These are phyloP conservation scores for Trichosporon faecale DNA, from an alignment of 1,284 basidiomycete species.

Conservation along the genomic window DNA sequence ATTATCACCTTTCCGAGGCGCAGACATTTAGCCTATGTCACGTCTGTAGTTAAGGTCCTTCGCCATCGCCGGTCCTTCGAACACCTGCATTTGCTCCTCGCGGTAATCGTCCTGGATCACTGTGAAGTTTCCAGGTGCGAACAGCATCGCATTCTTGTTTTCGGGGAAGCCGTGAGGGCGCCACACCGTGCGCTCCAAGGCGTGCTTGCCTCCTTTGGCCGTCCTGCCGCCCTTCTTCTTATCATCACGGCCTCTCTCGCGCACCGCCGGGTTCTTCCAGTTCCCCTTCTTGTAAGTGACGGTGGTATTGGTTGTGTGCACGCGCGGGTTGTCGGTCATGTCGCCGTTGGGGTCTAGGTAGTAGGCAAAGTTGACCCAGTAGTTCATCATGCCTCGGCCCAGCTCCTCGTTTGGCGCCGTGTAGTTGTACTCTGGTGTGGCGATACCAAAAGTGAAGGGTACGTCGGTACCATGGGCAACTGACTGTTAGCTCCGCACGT, in stretches of 20 bases:
- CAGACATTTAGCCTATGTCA: background rate
- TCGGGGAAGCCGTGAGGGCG: conserved; percentile 29
- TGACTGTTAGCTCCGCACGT: background rate
- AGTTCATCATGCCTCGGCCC: conserved; percentile 35
- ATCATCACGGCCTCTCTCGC: background rate
- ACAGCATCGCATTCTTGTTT: conserved; percentile 34
- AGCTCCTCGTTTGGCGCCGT: conserved; percentile 29
- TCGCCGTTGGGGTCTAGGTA: conserved; percentile 41
- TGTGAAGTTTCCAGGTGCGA: conserved; percentile 31
- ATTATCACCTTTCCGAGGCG: too few relatives aligned
- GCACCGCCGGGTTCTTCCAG: background rate
- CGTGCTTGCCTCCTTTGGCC: background rate
- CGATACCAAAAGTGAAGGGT: conserved; percentile 32
- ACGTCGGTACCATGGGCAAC: conserved; percentile 34
- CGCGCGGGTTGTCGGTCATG: conserved; percentile 7
- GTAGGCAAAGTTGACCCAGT: conserved; percentile 50
- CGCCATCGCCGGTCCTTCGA: conserved; percentile 6
- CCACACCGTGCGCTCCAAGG: conserved; percentile 27
- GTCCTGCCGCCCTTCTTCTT: background rate
- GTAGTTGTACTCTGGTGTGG: conserved; percentile 20
- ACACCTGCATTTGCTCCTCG: conserved; percentile 16
- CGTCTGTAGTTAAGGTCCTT: conserved; percentile 1
- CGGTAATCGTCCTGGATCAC: conserved; percentile 45
- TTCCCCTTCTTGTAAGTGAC: background rate
- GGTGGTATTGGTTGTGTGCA: conserved; percentile 25